phyloP scores from a whole-genome alignment of 495 filamentous ascomycete genomes.

The Podospora comata region DNA sequence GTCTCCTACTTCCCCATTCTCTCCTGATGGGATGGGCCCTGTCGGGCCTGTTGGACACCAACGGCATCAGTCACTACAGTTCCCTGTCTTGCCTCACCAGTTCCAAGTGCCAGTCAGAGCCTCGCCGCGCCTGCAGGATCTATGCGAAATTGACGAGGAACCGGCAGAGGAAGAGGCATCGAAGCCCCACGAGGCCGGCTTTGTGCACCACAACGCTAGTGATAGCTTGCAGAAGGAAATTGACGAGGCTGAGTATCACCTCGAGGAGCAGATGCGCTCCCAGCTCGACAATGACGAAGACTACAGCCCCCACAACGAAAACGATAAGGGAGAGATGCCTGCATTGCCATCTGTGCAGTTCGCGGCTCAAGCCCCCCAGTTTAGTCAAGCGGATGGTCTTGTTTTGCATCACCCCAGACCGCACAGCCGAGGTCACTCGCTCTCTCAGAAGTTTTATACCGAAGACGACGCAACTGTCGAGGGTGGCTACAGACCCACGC shows the following conservation, averaged over 20 bases:
- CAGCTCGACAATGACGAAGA: constrained; percentile 66
- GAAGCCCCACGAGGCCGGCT: constrained; percentile 47
- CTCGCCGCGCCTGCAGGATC: constrained; percentile 55
- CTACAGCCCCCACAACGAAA: constrained; percentile 53
- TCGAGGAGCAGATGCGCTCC: constrained; percentile 68
- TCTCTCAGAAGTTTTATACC: constrained; percentile 53
- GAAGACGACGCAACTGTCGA: constrained; percentile 42
- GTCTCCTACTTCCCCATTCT: constrained; percentile 52
- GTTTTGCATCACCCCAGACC: constrained; percentile 60
- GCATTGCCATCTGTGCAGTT: constrained; percentile 41
- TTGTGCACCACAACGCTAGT: constrained; percentile 43
- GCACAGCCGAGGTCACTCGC: constrained; percentile 57
- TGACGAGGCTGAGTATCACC: constrained; percentile 78
- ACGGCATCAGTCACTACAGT: constrained; percentile 58
- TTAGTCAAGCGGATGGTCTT: constrained; percentile 44
- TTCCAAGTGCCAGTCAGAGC: constrained; percentile 51
- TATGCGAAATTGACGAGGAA: constrained; percentile 50
- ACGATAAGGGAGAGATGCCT: constrained; percentile 32
- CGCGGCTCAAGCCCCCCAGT: constrained; percentile 36
- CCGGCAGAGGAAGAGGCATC: constrained; percentile 44
- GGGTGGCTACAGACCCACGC: constrained; percentile 31
- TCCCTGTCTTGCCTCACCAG: constrained; percentile 52
- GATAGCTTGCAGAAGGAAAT: constrained; percentile 77
- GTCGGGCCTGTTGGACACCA: constrained; percentile 47
- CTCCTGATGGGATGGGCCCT: constrained; percentile 43